Evolutionary conservation across 2,329 filamentous ascomycete genomes (phyloP), one percentile per base, ranked within the genome.

Genomic region (Claviceps citrina): DNA sequence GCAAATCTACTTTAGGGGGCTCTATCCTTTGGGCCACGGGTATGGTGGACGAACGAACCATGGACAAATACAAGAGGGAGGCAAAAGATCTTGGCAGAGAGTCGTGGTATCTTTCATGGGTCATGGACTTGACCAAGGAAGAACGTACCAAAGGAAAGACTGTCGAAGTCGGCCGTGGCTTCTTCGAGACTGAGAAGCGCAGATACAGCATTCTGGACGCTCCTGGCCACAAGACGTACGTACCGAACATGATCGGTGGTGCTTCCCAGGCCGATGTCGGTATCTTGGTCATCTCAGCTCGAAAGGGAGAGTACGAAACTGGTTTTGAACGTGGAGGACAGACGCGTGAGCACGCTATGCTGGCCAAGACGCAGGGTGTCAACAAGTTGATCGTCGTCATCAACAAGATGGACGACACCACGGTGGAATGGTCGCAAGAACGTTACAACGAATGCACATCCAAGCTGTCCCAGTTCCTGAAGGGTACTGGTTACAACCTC

Each of bases 361-460:
- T 98, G 57, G 93, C 93, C 50, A 94, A 96, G 67, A 98, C 93
- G 1, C 89, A 94, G 59, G 91, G 91, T 63, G 91, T 98, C 44
- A 93, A 93, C 71, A 95, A 95, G 66, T 73, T 98, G 41, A 71
- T 96, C 34, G 80, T 98, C 24, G 91, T 74, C 39, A 87, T 95
- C 58, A 98, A 98, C 76, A 98, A 98, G 72, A 98, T 98, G 93
- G 91, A 98, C 57, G 91, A 98, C 58, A 70, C 81, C 9, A 98
- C 91, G 3, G 93, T 98, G 38, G 76, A 94, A 55, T 98, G 93
- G 93, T 91, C 83, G 40, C 77, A 95, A 52, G 83, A 84, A 31
- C 80, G 91, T 42, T 98, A 85, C 67, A 79, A 84, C 54, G 91
- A 98, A 64, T 98, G 91, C 62, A 87, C 78, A 3, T 78, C 78